These are phyloP conservation scores for Pythium volutum DNA, from an alignment of 352 stramenopile species.

Conservation along the genomic window DNA sequence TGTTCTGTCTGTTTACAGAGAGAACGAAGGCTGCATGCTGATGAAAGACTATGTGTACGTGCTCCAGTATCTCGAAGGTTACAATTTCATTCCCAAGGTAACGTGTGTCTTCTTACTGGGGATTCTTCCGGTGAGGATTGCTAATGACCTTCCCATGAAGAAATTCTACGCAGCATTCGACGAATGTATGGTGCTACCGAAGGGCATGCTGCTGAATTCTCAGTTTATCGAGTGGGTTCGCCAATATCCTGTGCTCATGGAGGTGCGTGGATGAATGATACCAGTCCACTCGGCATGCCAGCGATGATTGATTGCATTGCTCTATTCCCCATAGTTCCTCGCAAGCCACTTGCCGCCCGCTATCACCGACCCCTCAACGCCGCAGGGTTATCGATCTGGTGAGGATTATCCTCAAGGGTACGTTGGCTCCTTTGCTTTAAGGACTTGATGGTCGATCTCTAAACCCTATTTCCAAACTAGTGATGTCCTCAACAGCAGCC, in stretches of 20 bases:
- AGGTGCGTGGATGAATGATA: constrained; percentile 31
- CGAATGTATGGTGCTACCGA: constrained; percentile 57
- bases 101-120: neutral
- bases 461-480: constrained; percentile 19
- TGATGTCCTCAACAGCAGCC: constrained; percentile 74
- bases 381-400: constrained; percentile 32
- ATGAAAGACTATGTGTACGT: constrained; percentile 73
- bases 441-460: neutral
- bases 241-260: constrained; percentile 61
- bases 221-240: constrained; percentile 76
- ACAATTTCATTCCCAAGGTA: constrained; percentile 65
- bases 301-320: neutral
- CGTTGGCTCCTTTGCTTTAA: neutral
- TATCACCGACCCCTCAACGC: constrained; percentile 27
- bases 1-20: constrained; percentile 13
- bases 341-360: constrained; percentile 44
- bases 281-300: neutral
- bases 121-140: neutral
- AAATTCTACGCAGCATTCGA: constrained; percentile 76
- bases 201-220: constrained; percentile 49
- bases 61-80: constrained; percentile 60
- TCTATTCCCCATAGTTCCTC: constrained; percentile 33
- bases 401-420: constrained; percentile 33
- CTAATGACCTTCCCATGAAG: constrained; percentile 7
- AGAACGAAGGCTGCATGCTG: constrained; percentile 54